Percentiles rank a stretch among this genome's conserved stretches.
These are phyloP conservation scores for Balakata baccata DNA, from an alignment of 345 rosid genomes.

Conservation along the genomic window DNA sequence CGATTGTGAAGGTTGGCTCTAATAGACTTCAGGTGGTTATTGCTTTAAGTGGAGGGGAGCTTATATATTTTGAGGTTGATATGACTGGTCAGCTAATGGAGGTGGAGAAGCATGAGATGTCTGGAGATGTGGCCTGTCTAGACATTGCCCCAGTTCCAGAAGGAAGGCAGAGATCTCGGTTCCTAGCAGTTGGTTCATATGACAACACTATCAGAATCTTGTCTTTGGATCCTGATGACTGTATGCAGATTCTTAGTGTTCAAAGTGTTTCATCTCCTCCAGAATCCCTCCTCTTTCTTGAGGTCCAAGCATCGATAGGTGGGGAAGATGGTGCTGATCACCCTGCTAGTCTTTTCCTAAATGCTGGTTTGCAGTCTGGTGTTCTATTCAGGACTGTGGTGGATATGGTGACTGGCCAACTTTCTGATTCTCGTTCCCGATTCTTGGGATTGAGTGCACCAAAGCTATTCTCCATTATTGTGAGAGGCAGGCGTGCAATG, in stretches of 20 bases:
- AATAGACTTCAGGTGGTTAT: slow-evolving; percentile 93
- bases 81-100: slow-evolving; percentile 95
- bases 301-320: slow-evolving; percentile 92
- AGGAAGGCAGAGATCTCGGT: slow-evolving; percentile 97
- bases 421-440: slow-evolving; percentile 93
- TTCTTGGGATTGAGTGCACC: slow-evolving; percentile 95
- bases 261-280: slow-evolving; percentile 98
- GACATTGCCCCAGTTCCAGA: slow-evolving; percentile 99
- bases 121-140: slow-evolving; percentile 97
- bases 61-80: slow-evolving; percentile 94
- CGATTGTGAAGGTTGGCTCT: slow-evolving; percentile 94
- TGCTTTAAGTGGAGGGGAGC: slow-evolving; percentile 98
- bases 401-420: slow-evolving; percentile 98
- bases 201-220: slow-evolving; percentile 87
- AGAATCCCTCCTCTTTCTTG: slow-evolving; percentile 94
- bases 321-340: slow-evolving; percentile 99
- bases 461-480: slow-evolving; percentile 72
- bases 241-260: slow-evolving; percentile 92
- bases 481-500: slow-evolving; percentile 93
- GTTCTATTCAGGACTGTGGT: slow-evolving; percentile 93
- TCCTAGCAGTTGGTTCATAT: slow-evolving; percentile 95
- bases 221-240: slow-evolving; percentile 97
- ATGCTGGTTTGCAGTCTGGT: slow-evolving; percentile 90
- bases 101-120: slow-evolving; percentile 98
- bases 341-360: slow-evolving; percentile 95